Percentiles rank a stretch among this genome's conserved stretches.
These are phyloP conservation scores for Hymenoscyphus linearis DNA, from an alignment of 2,329 filamentous ascomycete species.

Conservation along the genomic window DNA sequence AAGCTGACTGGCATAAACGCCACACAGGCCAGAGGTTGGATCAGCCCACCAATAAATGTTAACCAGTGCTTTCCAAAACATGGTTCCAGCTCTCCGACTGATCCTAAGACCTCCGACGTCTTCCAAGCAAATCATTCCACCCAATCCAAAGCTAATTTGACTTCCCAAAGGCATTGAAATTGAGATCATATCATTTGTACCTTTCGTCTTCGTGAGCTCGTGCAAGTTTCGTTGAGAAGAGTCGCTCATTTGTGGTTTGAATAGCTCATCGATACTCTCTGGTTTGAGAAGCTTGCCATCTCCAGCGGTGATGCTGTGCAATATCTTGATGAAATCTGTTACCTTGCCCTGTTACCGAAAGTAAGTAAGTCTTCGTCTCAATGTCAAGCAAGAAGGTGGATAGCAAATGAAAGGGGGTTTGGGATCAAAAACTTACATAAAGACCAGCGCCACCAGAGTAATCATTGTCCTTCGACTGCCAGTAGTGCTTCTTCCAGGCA, in stretches of 20 bases:
- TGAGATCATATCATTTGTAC: neutral
- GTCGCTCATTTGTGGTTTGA: slow-evolving; percentile 52
- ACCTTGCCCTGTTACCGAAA: neutral
- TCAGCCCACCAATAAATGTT: slow-evolving; percentile 42
- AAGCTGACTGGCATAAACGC: slow-evolving; percentile 39
- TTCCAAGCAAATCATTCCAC: slow-evolving; percentile 36
- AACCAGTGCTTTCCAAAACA: slow-evolving; percentile 39
- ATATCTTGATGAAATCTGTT: slow-evolving; percentile 7
- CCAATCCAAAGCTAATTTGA: slow-evolving; percentile 35
- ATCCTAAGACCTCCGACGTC: slow-evolving; percentile 26
- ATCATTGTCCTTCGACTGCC: slow-evolving; percentile 1
- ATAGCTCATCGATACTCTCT: slow-evolving; percentile 57
- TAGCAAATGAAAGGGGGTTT: neutral
- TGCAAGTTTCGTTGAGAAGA: neutral
- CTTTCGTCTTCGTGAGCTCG: neutral
- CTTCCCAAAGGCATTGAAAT: slow-evolving; percentile 32
- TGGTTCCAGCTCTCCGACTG: slow-evolving; percentile 34
- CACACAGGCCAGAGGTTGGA: slow-evolving; percentile 35
- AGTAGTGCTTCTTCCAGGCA: neutral
- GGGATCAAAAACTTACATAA: neutral
- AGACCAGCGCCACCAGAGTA: slow-evolving; percentile 1
- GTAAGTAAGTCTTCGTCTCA: neutral
- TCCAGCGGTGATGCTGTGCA: neutral
- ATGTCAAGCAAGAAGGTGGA: too few relatives aligned
- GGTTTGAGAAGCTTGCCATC: slow-evolving; percentile 41